Evolutionary conservation across 2,329 filamentous ascomycete species (phyloP).

Genomic region (Cladosporium sp.): DNA sequence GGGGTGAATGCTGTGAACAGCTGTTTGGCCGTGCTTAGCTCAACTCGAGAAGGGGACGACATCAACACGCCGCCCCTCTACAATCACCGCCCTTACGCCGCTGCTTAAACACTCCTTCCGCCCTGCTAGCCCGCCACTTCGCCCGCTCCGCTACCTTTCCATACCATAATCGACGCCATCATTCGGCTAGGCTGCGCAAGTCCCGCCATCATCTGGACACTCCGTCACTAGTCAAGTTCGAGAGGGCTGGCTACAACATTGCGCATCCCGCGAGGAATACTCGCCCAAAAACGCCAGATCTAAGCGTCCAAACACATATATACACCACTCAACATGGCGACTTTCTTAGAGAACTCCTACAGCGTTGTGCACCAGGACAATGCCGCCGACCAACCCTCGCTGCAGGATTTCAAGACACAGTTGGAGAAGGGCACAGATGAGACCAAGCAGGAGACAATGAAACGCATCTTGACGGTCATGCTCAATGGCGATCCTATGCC

Average conservation of each 20-base stretch:
- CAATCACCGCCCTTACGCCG: neutral
- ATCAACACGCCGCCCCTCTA: conserved; percentile 6
- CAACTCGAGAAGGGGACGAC: conserved; percentile 6
- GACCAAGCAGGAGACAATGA: conserved; percentile 57
- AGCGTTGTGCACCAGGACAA: conserved; percentile 98
- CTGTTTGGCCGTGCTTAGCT: conserved; percentile 9
- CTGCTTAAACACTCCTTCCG: neutral
- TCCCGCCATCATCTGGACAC: neutral
- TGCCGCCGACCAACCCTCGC: conserved; percentile 80
- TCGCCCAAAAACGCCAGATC: conserved; percentile 15
- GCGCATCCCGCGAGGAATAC: conserved; percentile 24
- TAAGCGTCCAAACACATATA: conserved; percentile 34
- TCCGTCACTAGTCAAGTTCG: conserved; percentile 9
- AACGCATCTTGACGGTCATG: conserved; percentile 94
- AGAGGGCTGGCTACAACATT: conserved; percentile 25
- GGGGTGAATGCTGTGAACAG: conserved; percentile 2
- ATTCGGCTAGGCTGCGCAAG: conserved; percentile 4
- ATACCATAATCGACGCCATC: neutral
- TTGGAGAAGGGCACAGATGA: conserved; percentile 39
- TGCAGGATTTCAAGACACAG: conserved; percentile 79
- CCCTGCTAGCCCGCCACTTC: neutral
- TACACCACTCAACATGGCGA: conserved; percentile 66
- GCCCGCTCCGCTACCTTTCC: neutral
- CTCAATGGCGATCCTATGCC: conserved; percentile 96
- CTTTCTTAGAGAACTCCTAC: conserved; percentile 91